phyloP scores from a whole-genome alignment of 768 basidiomycete genomes.

The Boletus sp. region DNA sequence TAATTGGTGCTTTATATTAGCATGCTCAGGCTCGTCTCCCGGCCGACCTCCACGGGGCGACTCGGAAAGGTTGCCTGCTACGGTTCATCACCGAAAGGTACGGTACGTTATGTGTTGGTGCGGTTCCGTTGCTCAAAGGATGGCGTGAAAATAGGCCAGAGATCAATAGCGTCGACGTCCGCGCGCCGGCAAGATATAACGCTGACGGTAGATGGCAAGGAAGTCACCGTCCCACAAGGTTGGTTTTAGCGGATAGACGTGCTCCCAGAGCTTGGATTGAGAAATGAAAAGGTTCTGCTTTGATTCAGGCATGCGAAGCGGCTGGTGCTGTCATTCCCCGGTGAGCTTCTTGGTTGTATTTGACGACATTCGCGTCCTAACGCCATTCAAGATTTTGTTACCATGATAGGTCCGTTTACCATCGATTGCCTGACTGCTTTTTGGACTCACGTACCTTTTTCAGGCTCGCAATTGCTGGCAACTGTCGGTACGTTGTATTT shows the following conservation, averaged over 20 bases:
- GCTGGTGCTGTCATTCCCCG: slow-evolving; percentile 80
- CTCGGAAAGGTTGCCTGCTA: slow-evolving; percentile 61
- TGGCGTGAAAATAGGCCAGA: slow-evolving; percentile 43
- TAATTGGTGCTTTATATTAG: slow-evolving; percentile 19
- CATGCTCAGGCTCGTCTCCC: slow-evolving; percentile 74
- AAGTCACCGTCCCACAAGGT: slow-evolving; percentile 97
- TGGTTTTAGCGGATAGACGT: slow-evolving; percentile 27
- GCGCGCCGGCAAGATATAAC: slow-evolving; percentile 77
- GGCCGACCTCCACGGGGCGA: slow-evolving; percentile 64
- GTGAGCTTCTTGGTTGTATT: slow-evolving; percentile 38
- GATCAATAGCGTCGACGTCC: slow-evolving; percentile 65
- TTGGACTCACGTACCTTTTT: slow-evolving; percentile 1
- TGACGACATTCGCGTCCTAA: slow-evolving; percentile 10
- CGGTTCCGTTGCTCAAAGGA: not conserved
- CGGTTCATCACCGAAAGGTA: slow-evolving; percentile 38
- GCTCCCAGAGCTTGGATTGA: slow-evolving; percentile 6
- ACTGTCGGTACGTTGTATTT: slow-evolving; percentile 72
- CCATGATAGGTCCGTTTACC: slow-evolving; percentile 66
- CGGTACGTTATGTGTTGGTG: not conserved
- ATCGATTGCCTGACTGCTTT: not conserved
- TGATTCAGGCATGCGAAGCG: slow-evolving; percentile 95
- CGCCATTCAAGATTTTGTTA: slow-evolving; percentile 64
- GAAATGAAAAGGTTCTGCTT: slow-evolving; percentile 69
- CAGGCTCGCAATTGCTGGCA: slow-evolving; percentile 94
- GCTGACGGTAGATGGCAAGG: slow-evolving; percentile 93